Evolutionary conservation across 441 rosid genomes (phyloP), one percentile per base, ranked within the genome.

Genomic region (Pelargonium citronellum): DNA sequence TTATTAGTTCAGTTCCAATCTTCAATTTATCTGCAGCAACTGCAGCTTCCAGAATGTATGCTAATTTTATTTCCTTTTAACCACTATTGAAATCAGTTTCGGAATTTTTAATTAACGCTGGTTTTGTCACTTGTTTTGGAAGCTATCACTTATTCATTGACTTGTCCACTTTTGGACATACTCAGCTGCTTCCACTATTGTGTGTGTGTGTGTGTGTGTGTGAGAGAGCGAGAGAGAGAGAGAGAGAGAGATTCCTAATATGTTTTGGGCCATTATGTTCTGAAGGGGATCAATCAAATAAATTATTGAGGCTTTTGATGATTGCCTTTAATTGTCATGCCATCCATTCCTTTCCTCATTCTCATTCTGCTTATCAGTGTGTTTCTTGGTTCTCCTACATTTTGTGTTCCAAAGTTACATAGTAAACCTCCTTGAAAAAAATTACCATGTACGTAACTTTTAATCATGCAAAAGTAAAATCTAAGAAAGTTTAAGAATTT

Each of bases 11-110:
- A 63, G 83, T 95, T 83, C 98, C 99, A 71, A 84, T 95, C 80
- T 83, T 95, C 82, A 95, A 95, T 88, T 86, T 95, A 72, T 87
- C 92, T 27, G 98, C 98, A 4, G 98, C 97, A 69, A 83, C 89
- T 81, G 87, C 92, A 77, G 98, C 91, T 63, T 89, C 82, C 85
- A 84, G 96, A 80, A 84, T 95, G 96, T 91, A 89, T 63, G 80
- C 69, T 24, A 16, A 66, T 57, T 61, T 66, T 43, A 6, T 70
- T 72, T n/a, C 61, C 15, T 55, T 67, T 63, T 68, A 46, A 16
- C 24, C 13, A 0, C 55, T 46, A 43, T 19, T 63, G 64, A 24
- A 64, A 16, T 15, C 7, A 46, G 51, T 41, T 70, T 55, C 1
- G 2, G 4, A 47, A 49, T 47, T 13, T 71, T 8, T 64, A 39